phyloP scores from a whole-genome alignment of 805 yeast genomes.

The Candida andamanensis region DNA sequence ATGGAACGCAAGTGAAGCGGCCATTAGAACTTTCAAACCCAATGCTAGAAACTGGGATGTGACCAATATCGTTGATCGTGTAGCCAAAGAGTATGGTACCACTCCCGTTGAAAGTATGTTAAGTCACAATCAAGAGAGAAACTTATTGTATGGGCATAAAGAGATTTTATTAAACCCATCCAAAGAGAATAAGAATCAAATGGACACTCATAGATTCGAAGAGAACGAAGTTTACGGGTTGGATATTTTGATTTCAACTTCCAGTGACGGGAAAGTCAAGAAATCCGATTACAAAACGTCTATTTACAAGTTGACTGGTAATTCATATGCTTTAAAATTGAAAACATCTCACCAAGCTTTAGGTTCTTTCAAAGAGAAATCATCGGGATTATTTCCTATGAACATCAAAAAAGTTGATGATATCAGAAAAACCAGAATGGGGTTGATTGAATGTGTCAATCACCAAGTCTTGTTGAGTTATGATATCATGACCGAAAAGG shows the following conservation, averaged over 20 bases:
- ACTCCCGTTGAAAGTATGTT: slow-evolving; percentile 73
- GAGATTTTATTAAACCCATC: slow-evolving; percentile 72
- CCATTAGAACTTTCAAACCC: slow-evolving; percentile 59
- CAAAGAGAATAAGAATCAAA: slow-evolving; percentile 57
- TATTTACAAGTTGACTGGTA: slow-evolving; percentile 67
- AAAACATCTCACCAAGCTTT: slow-evolving; percentile 63
- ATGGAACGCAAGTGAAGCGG: slow-evolving; percentile 76
- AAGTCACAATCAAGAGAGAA: slow-evolving; percentile 62
- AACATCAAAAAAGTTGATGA: slow-evolving; percentile 61
- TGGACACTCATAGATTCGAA: slow-evolving; percentile 61
- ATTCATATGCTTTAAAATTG: slow-evolving; percentile 62
- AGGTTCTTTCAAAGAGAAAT: slow-evolving; percentile 62
- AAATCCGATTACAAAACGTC: slow-evolving; percentile 57
- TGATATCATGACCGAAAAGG: slow-evolving; percentile 64
- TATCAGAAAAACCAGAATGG: slow-evolving; percentile 67
- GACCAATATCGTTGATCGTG: slow-evolving; percentile 58
- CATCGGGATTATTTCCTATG: slow-evolving; percentile 60
- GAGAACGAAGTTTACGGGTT: slow-evolving; percentile 75
- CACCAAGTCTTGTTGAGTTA: slow-evolving; percentile 65
- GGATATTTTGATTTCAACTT: slow-evolving; percentile 62
- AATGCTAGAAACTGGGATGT: slow-evolving; percentile 74
- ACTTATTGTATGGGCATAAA: slow-evolving; percentile 68
- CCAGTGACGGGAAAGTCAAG: slow-evolving; percentile 62
- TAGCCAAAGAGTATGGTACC: slow-evolving; percentile 55
- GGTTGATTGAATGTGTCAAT: slow-evolving; percentile 65